Evolutionary conservation across 2,329 filamentous ascomycete species (phyloP).

Genomic region (Scedosporium boydii): DNA sequence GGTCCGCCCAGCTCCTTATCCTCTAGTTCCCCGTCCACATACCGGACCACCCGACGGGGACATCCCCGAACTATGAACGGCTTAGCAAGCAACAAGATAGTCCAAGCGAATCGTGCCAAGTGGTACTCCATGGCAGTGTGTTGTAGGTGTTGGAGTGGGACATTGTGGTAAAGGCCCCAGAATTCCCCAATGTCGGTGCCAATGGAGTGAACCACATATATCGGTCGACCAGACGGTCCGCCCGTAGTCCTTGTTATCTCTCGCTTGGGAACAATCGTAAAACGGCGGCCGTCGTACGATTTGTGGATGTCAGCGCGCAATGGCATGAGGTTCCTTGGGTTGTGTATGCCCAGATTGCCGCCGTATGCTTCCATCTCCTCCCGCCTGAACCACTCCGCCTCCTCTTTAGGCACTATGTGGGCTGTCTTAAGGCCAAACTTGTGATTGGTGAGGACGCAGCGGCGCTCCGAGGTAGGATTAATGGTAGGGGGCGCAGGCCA

Average conservation of each 20-base stretch:
- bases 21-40: not conserved
- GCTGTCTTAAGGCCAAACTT: not conserved
- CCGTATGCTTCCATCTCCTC: too few species aligned
- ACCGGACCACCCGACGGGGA: not conserved
- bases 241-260: not conserved
- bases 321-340: not conserved
- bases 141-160: not conserved
- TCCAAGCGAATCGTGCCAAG: not conserved
- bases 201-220: not conserved
- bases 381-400: not conserved
- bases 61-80: not conserved
- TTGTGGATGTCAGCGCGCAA: not conserved
- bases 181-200: not conserved
- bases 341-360: not conserved
- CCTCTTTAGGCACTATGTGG: not conserved
- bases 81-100: not conserved
- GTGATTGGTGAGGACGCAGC: not conserved
- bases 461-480: not conserved
- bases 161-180: not conserved
- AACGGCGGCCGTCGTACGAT: not conserved
- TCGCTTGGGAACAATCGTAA: not conserved
- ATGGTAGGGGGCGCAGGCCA: not conserved
- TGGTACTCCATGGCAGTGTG: not conserved
- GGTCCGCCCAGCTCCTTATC: not conserved
- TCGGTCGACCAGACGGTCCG: not conserved